A percentile compares a stretch with the other conserved stretches of the same genome.
phyloP scores from a whole-genome alignment of 345 rosid species.

The Eucalyptus tenuipes region DNA sequence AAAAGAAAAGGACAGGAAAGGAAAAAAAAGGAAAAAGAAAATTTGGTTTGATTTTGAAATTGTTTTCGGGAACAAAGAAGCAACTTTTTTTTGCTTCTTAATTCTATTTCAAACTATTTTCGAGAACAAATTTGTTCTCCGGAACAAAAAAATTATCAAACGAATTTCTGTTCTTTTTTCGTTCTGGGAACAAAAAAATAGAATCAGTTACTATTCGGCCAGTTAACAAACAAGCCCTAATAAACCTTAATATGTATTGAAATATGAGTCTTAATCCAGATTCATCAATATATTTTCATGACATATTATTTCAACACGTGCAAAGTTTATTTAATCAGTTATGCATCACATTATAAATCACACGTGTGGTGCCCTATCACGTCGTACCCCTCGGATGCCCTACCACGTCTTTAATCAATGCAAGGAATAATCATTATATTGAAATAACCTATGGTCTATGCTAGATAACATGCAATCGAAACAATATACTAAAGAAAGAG shows the following conservation, averaged over 20 bases:
- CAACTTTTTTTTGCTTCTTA: no score
- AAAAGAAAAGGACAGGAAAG: no score
- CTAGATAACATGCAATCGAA: background rate
- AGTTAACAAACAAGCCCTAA: no score
- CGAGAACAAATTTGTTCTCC: rapidly evolving
- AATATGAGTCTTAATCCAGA: background rate
- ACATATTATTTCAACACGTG: background rate
- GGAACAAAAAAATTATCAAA: no score
- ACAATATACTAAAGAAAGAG: background rate
- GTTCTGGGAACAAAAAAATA: rapidly evolving
- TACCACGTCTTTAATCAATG: background rate
- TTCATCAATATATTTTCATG: background rate
- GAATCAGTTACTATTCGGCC: no score
- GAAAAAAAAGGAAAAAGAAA: no score
- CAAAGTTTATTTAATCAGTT: background rate
- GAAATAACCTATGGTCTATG: background rate
- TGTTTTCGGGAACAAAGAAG: rapidly evolving
- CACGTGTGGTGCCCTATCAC: background rate
- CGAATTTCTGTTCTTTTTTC: no score
- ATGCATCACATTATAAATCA: background rate
- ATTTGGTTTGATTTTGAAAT: no score
- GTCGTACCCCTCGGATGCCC: background rate
- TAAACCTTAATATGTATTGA: background rate
- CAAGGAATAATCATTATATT: background rate
- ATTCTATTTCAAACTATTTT: no score